Percentiles rank a stretch among this genome's conserved stretches.
phyloP scores from a whole-genome alignment of 1,139 yeast species.

The Candida albicans region DNA sequence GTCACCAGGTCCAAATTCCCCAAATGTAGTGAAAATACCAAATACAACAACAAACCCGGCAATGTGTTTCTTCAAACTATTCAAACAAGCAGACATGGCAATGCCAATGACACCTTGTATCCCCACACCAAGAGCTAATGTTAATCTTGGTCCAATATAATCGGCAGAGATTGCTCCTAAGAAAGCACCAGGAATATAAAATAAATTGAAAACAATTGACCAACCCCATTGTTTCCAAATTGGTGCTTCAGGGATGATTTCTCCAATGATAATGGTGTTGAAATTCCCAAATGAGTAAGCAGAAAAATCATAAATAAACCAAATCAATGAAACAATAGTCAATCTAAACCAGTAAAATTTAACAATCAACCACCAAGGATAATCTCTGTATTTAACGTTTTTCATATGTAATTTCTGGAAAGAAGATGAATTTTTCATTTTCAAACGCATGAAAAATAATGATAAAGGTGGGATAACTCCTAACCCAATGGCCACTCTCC shows the following conservation, averaged over 20 bases:
- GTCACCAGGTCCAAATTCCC: slow-evolving; percentile 95
- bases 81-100: slow-evolving; percentile 75
- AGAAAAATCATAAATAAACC: slow-evolving; percentile 92
- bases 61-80: slow-evolving; percentile 54
- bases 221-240: slow-evolving; percentile 83
- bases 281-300: slow-evolving; percentile 86
- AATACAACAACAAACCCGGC: slow-evolving; percentile 82
- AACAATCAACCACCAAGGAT: slow-evolving; percentile 68
- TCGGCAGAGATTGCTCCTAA: slow-evolving; percentile 83
- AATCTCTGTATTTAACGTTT: slow-evolving; percentile 37
- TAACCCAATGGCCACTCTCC: slow-evolving; percentile 90
- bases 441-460: slow-evolving; percentile 73
- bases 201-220: slow-evolving; percentile 85
- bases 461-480: slow-evolving; percentile 91
- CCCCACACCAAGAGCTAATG: slow-evolving; percentile 66
- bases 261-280: slow-evolving; percentile 64
- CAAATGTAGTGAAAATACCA: slow-evolving; percentile 82
- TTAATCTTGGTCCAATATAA: slow-evolving; percentile 82
- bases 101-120: slow-evolving; percentile 82
- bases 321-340: slow-evolving; percentile 65
- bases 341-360: slow-evolving; percentile 88
- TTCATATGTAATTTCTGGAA: slow-evolving; percentile 73
- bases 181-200: slow-evolving; percentile 87
- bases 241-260: slow-evolving; percentile 47
- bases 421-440: slow-evolving; percentile 69